Evolutionary conservation across 129 eudicot genomes (phyloP).

Genomic region (Solidago caesia): DNA sequence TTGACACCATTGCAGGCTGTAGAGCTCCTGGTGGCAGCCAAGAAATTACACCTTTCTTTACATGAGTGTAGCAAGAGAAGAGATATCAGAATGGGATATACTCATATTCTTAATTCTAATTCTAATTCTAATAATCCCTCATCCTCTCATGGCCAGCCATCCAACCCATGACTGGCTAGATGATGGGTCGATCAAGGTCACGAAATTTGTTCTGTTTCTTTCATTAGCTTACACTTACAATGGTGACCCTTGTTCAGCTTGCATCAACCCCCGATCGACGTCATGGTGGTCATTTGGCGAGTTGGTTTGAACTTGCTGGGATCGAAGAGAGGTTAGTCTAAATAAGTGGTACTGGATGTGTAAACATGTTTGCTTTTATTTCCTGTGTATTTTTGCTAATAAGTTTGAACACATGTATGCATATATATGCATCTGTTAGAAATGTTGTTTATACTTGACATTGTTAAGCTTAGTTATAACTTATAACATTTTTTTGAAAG

Average conservation of each 20-base stretch:
- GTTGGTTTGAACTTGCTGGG: background rate
- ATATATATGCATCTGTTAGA: no score
- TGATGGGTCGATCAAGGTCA: background rate
- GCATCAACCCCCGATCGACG: background rate
- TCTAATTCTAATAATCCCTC: background rate
- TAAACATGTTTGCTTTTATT: background rate
- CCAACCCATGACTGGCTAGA: background rate
- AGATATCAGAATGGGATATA: slow-evolving; percentile 30
- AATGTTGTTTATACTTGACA: no score
- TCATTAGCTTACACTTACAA: background rate
- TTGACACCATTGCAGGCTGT: slow-evolving; percentile 42
- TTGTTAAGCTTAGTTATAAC: no score
- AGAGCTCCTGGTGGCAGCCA: slow-evolving; percentile 40
- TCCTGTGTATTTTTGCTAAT: background rate
- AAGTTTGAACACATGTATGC: background rate
- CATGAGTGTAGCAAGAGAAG: slow-evolving; percentile 40
- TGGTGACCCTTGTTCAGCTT: background rate
- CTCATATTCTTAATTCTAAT: background rate
- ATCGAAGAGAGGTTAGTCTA: background rate
- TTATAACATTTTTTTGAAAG: no score
- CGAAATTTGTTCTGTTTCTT: background rate
- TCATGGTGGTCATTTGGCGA: background rate
- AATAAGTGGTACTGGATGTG: background rate
- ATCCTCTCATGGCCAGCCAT: slow-evolving; percentile 9
- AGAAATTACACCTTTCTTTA: slow-evolving; percentile 42